Conservation (phyloP, 2,329 filamentous ascomycete species). For the Akanthomyces lecanii region DNA sequence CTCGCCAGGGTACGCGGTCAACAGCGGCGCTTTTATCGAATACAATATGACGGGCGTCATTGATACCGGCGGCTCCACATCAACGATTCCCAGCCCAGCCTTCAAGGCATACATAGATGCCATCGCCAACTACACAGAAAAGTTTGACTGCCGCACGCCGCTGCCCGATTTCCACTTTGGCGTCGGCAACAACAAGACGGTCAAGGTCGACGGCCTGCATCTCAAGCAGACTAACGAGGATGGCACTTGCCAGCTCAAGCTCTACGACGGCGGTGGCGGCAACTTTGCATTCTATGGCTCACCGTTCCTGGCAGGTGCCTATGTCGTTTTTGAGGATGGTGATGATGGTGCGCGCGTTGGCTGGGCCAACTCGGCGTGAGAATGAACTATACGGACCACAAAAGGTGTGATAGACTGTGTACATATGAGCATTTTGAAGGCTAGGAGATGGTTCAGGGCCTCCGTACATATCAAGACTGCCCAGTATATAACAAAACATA, state of each 20-base stretch:
- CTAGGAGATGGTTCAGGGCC: too few species aligned
- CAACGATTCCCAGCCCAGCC: slow-evolving; percentile 48
- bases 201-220: slow-evolving; percentile 46
- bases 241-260: slow-evolving; percentile 1
- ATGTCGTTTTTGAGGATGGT: slow-evolving; percentile 6
- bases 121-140: slow-evolving; percentile 43
- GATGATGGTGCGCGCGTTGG: background rate
- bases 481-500: too few species aligned
- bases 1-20: slow-evolving; percentile 23
- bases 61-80: slow-evolving; percentile 59
- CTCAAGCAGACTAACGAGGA: background rate
- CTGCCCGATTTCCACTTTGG: slow-evolving; percentile 50
- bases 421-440: too few species aligned
- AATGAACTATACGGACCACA: too few species aligned
- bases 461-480: too few species aligned
- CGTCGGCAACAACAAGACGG: slow-evolving; percentile 54
- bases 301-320: background rate
- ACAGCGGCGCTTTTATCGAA: slow-evolving; percentile 32
- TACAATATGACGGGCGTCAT: slow-evolving; percentile 40
- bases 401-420: too few species aligned
- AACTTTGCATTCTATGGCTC: slow-evolving; percentile 1
- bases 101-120: slow-evolving; percentile 31
- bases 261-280: background rate
- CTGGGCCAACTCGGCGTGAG: background rate
- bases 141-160: slow-evolving; percentile 39